Evolutionary conservation across 1,139 yeast species (phyloP), one percentile per base, ranked within the genome.

Genomic region (Hanseniaspora uvarum): DNA sequence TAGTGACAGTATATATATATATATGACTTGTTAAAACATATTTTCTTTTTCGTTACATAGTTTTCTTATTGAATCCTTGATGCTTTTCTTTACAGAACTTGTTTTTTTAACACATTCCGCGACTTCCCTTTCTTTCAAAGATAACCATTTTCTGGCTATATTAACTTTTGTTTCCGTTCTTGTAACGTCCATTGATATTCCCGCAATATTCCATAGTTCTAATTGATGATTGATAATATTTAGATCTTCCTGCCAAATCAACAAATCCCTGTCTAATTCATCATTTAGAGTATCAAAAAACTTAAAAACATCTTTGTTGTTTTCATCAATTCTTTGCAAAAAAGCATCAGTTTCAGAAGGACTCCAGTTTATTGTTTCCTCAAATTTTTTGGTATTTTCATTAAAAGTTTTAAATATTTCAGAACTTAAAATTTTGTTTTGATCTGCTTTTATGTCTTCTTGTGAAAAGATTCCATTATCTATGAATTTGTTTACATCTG

Each of bases 1-100:
- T 67, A 65, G 28, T 12, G 24, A 14, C 7, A 12, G 18, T 46
- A 30, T 41, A 24, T 21, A 26, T 46, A 46, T 39, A 23, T 26
- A 23, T 36, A 6, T 21, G 10, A 28, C 5, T 24, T 10, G 2
- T 10, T 18, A 16, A 7, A 14, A 14, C 3, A 26, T 16, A 31
- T 23, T 45, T n/a, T 33, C 52, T 26, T 43, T 50, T 5, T 43
- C 40, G n/a, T 37, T 30, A 19, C 46, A 44, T 16, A 30, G 37
- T 14, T 21, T 30, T 26, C 39, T 23, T 24, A 50, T 43, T 7
- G 30, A 30, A 16, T 50, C 36, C 44, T 44, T 36, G 18, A 50
- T 50, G n/a, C 31, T 44, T 14, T 30, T 50, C 14, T 46, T 50
- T 14, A 39, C 40, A 1, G 31, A 14, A 30, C 33, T 44, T n/a